Evolutionary conservation across 2,329 filamentous ascomycete species (phyloP), one percentile per base, ranked within the genome.

Genomic region (Fusarium aywerte): DNA sequence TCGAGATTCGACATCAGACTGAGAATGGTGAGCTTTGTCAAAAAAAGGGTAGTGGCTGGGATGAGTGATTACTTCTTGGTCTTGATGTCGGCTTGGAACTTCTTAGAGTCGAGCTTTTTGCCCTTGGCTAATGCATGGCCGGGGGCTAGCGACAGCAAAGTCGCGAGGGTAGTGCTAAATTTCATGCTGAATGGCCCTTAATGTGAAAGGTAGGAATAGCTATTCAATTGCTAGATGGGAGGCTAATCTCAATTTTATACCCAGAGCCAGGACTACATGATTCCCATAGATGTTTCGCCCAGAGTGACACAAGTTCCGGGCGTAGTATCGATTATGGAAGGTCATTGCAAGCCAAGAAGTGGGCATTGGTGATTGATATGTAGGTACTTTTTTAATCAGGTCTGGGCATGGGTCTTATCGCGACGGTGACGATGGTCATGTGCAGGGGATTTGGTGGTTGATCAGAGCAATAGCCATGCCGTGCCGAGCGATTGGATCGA

Each of bases 1-100:
- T 71, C 53, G 2, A 71, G 23, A 12, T 69, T 69, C 0, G 38
- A 44, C 58, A 69, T 67, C 5, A 69, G 66, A 12, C 66, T 69
- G 8, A 0, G 2, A 4, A 13, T 2, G 8, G 16, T 64, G 2
- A 64, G 53, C 7, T 13, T 9, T 16, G 10, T n/a, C 2, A 8
- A 25, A 12, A 20, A 20, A 20, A 3, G 11, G 2, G 5, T 7
- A 16, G 5, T 10, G 6, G 7, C n/a, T 6, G 18, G 6, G 7
- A 6, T 23, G 4, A 3, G 4, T 2, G 0, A 16, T 52, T 27
- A 68, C 65, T 62, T 66, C 13, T 66, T 69, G 4, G 56, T 62
- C 42, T 68, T 68, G 9, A 68, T 62, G 8, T 69, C 65, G 8
- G 45, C 33, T 2, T 68, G 65, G 6, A 68, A 45, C 5, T 45